Conservation (phyloP, 768 basidiomycete species). For the Podaxis carcinomalis region DNA sequence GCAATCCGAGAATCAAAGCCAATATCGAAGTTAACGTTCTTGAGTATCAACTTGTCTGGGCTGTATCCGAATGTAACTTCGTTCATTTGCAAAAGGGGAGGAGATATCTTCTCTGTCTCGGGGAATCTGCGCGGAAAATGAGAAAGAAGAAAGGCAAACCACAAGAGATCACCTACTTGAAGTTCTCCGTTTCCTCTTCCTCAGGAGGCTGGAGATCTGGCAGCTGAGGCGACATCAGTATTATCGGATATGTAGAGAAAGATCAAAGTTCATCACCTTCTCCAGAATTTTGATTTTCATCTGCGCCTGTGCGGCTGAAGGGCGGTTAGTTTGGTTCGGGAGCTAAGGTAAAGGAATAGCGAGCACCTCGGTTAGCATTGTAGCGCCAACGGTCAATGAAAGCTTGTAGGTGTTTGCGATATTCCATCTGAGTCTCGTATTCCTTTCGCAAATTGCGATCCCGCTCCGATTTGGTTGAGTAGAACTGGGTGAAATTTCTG, state of each 20-base stretch:
- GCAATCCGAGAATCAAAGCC: slow-evolving; percentile 94
- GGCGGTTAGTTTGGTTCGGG: background rate
- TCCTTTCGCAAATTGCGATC: slow-evolving; percentile 89
- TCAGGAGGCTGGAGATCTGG: slow-evolving; percentile 93
- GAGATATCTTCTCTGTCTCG: slow-evolving; percentile 95
- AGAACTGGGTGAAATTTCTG: slow-evolving; percentile 97
- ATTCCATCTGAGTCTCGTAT: slow-evolving; percentile 94
- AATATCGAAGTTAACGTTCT: slow-evolving; percentile 83
- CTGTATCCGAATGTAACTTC: slow-evolving; percentile 89
- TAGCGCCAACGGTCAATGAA: slow-evolving; percentile 99
- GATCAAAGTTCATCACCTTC: slow-evolving; percentile 42
- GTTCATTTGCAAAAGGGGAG: slow-evolving; percentile 89
- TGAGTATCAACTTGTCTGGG: slow-evolving; percentile 70
- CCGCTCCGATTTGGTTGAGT: slow-evolving; percentile 95
- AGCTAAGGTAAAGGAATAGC: background rate
- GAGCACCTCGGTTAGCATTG: slow-evolving; percentile 83
- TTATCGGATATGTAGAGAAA: background rate
- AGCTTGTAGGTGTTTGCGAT: slow-evolving; percentile 91
- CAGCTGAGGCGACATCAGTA: slow-evolving; percentile 41
- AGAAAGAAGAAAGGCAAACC: background rate
- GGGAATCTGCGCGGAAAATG: slow-evolving; percentile 59
- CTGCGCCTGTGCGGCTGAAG: slow-evolving; percentile 78
- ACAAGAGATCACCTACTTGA: slow-evolving; percentile 51
- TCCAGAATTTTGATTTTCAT: slow-evolving; percentile 73
- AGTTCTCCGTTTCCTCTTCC: slow-evolving; percentile 86